Evolutionary conservation across 2,329 filamentous ascomycete species (phyloP).

Genomic region (Daldinia sp.): DNA sequence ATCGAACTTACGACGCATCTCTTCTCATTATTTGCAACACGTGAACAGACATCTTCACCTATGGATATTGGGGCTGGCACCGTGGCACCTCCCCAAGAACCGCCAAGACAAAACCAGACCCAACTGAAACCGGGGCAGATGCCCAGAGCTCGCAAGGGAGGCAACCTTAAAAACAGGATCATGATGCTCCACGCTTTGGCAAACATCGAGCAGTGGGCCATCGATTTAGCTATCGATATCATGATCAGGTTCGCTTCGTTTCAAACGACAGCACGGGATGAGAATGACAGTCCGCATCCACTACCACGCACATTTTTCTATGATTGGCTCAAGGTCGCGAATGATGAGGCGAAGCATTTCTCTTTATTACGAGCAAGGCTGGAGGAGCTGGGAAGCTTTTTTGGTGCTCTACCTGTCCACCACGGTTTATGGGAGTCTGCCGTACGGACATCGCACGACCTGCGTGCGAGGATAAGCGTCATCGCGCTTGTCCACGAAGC

Average conservation of each 20-base stretch:
- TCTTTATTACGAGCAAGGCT: constrained; percentile 59
- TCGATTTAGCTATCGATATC: constrained; percentile 61
- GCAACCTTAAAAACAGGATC: constrained; percentile 58
- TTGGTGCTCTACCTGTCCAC: constrained; percentile 60
- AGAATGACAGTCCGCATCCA: constrained; percentile 40
- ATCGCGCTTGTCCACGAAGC: constrained; percentile 63
- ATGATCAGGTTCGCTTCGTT: constrained; percentile 60
- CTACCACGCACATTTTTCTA: constrained; percentile 60
- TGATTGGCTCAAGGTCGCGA: constrained; percentile 62
- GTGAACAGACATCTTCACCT: constrained; percentile 54
- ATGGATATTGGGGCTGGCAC: constrained; percentile 58
- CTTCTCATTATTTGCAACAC: constrained; percentile 56
- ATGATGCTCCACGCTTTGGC: constrained; percentile 61
- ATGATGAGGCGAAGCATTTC: constrained; percentile 62
- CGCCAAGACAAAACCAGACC: constrained; percentile 56
- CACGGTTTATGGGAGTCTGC: constrained; percentile 61
- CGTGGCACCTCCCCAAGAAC: constrained; percentile 54
- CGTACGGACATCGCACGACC: constrained; percentile 56
- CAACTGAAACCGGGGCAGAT: constrained; percentile 56
- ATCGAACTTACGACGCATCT: constrained; percentile 60
- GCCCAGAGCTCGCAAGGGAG: constrained; percentile 57
- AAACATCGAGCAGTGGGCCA: constrained; percentile 63
- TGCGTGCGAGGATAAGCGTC: constrained; percentile 60
- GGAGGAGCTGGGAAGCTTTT: constrained; percentile 59
- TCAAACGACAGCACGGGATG: constrained; percentile 49